Evolutionary conservation across 2,329 filamentous ascomycete genomes (phyloP), one percentile per base, ranked within the genome.

Genomic region (Cercospora citrullina): DNA sequence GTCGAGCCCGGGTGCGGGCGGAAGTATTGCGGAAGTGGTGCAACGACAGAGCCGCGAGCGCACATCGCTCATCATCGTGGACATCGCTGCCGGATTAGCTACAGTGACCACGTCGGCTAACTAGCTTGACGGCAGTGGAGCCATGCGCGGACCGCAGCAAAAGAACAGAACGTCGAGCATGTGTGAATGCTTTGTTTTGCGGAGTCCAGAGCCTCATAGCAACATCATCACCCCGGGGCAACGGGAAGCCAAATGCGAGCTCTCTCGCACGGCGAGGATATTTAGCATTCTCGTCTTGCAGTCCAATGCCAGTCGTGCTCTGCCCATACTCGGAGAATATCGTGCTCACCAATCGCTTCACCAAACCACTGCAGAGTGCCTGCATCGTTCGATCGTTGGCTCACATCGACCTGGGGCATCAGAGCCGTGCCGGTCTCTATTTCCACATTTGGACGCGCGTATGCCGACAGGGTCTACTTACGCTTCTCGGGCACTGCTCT

Each of bases 11-110:
- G 26, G 30, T 51, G 60, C 58, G 55, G 16, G 55, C 64, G 70
- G 70, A 70, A 66, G 64, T 72, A 72, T 72, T 70, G 70, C 70
- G 70, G 70, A 70, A 72, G 62, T 26, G 55, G n/a, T 31, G 55
- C 28, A 31, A 58, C 59, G 45, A n/a, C 60, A 39, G 48, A 48
- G 23, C 60, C 26, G 60, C 31, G 39, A 48, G 61, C 21, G 45
- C 23, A 26, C 26, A 61, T 33, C 28, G 30, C 55, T 33, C 14
- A 26, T 39, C 67, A 63, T 62, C 65, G 48, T 69, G 69, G 67
- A 68, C 65, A 67, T 65, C 64, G 63, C 67, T 70, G 59, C 66
- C 67, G 62, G 63, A 61, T 48, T 18, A 30, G 58, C 55, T 63
- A 23, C 60, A 33, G 60, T 45, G 39, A 23, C 48, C 48, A 53